These are phyloP conservation scores for Malania oleifera DNA, from an alignment of 164 flowering plant species.

Conservation along the genomic window DNA sequence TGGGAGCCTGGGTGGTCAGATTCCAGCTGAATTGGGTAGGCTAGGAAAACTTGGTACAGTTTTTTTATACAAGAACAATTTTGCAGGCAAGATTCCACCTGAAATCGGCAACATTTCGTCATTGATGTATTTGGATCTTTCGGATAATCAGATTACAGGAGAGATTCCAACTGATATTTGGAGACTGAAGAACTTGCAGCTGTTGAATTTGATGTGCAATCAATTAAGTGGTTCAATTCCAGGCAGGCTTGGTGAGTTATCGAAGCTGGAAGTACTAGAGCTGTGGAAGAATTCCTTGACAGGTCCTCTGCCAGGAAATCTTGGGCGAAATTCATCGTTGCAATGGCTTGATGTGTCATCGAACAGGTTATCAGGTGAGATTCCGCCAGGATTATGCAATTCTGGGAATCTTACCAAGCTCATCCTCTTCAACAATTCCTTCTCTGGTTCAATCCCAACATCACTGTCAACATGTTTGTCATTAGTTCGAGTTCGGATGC, in stretches of 20 bases:
- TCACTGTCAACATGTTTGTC: conserved; percentile 27
- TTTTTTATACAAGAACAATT: conserved; percentile 50
- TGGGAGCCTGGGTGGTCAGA: conserved; percentile 46
- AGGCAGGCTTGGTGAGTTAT: conserved; percentile 18
- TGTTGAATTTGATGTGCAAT: conserved; percentile 37
- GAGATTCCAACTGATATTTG: conserved; percentile 26
- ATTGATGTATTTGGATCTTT: conserved; percentile 55
- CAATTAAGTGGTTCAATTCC: conserved; percentile 28
- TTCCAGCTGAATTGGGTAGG: conserved; percentile 55
- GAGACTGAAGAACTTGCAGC: conserved; percentile 30
- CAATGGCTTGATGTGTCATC: conserved; percentile 40
- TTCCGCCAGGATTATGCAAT: conserved; percentile 32
- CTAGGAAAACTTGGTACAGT: conserved; percentile 52
- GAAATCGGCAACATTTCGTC: conserved; percentile 44
- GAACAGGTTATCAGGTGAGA: conserved; percentile 30
- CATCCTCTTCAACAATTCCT: conserved; percentile 38
- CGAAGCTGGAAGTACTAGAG: conserved; percentile 30
- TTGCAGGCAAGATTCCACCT: conserved; percentile 48
- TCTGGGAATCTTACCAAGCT: conserved; percentile 36
- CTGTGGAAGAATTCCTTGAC: conserved; percentile 36
- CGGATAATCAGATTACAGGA: conserved; percentile 49
- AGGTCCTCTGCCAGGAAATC: conserved; percentile 29
- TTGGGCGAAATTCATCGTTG: conserved; percentile 32
- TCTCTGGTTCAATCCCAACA: conserved; percentile 29
- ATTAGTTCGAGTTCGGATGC: conserved; percentile 35